Conservation (phyloP, 2,329 filamentous ascomycete genomes). For the Cercospora zeina region DNA sequence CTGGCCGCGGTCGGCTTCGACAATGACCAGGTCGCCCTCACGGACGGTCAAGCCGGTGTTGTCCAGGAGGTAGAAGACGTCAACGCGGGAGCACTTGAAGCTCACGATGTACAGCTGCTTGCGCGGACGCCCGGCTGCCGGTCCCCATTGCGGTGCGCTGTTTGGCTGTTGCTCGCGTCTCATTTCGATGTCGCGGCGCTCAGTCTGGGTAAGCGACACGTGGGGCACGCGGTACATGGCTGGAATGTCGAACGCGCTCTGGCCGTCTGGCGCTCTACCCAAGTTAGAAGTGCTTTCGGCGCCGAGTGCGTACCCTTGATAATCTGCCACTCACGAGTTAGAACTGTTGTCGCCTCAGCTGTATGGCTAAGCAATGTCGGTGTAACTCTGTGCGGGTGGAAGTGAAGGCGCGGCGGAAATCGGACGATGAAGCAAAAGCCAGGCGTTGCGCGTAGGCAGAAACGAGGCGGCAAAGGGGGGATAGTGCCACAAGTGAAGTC, state of each 20-base stretch:
- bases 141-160: slow-evolving; percentile 34
- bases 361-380: slow-evolving; percentile 11
- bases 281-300: slow-evolving; percentile 20
- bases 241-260: slow-evolving; percentile 32
- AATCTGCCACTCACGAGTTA: slow-evolving; percentile 28
- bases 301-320: slow-evolving; percentile 23
- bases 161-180: slow-evolving; percentile 32
- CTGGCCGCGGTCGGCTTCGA: slow-evolving; percentile 93
- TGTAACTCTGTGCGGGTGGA: background rate
- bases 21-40: slow-evolving; percentile 90
- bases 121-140: slow-evolving; percentile 42
- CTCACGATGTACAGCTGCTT: slow-evolving; percentile 81
- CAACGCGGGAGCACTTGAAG: slow-evolving; percentile 93
- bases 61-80: slow-evolving; percentile 96
- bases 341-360: slow-evolving; percentile 7
- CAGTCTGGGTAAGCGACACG: slow-evolving; percentile 33
- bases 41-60: slow-evolving; percentile 90
- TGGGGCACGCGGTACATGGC: slow-evolving; percentile 36
- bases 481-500: background rate
- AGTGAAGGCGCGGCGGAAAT: slow-evolving; percentile 8
- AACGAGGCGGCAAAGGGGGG: background rate
- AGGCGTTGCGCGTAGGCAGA: background rate
- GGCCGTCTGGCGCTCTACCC: slow-evolving; percentile 20
- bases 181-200: slow-evolving; percentile 30
- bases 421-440: background rate